phyloP scores from a whole-genome alignment of 192 early-diverging fungal species.

The Umbelopsis sp. region DNA sequence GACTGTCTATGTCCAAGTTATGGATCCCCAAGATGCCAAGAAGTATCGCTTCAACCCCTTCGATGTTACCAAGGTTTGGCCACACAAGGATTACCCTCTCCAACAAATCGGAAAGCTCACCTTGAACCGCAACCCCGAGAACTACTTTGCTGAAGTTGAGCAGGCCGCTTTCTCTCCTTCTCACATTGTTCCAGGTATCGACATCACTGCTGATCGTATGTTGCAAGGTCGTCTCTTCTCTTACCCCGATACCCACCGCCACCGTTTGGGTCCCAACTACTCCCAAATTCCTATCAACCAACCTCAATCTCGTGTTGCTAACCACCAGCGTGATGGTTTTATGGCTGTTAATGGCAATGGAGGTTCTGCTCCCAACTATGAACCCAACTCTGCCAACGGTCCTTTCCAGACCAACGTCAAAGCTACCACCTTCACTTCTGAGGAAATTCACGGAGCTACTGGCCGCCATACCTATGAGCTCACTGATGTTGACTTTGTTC shows the following conservation, averaged over 20 bases:
- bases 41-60: constrained; percentile 67
- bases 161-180: constrained; percentile 73
- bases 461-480: constrained; percentile 51
- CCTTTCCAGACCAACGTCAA: constrained; percentile 60
- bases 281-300: constrained; percentile 73
- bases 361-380: constrained; percentile 63
- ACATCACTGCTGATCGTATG: constrained; percentile 66
- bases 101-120: constrained; percentile 70
- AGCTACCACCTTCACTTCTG: constrained; percentile 40
- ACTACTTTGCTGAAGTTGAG: constrained; percentile 79
- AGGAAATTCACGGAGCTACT: constrained; percentile 45
- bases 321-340: constrained; percentile 71
- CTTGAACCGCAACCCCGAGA: constrained; percentile 70
- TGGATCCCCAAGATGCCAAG: constrained; percentile 57
- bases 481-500: constrained; percentile 65
- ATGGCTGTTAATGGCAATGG: constrained; percentile 56
- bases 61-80: constrained; percentile 67
- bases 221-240: constrained; percentile 75
- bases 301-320: constrained; percentile 38
- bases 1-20: constrained; percentile 65
- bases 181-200: constrained; percentile 70
- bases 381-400: constrained; percentile 66
- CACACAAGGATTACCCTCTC: constrained; percentile 62
- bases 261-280: constrained; percentile 73
- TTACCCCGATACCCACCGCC: constrained; percentile 72